phyloP scores from a whole-genome alignment of 371 early-diverging fungal species.

The Coemansia sp. region DNA sequence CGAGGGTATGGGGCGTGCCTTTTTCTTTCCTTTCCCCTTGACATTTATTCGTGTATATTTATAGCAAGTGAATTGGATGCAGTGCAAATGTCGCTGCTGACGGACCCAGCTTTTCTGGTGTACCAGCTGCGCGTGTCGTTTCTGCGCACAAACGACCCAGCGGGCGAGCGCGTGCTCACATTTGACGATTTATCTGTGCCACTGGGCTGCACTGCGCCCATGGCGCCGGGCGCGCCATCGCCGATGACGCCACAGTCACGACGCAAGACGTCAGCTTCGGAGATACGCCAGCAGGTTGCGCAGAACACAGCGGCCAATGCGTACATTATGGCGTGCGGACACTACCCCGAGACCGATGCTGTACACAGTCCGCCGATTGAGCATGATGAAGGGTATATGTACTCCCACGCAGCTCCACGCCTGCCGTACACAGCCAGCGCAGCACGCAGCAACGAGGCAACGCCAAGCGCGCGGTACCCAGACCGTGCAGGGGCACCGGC shows the following conservation, averaged over 20 bases:
- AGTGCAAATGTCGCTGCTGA: constrained; percentile 64
- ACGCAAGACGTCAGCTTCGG: constrained; percentile 45
- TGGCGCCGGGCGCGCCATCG: constrained; percentile 17
- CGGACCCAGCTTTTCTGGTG: constrained; percentile 72
- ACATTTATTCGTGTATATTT: background rate
- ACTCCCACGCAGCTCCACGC: constrained; percentile 33
- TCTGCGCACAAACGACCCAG: constrained; percentile 66
- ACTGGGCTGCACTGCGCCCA: background rate
- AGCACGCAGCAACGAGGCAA: background rate
- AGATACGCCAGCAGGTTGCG: constrained; percentile 43
- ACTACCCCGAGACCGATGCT: constrained; percentile 47
- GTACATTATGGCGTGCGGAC: constrained; percentile 72
- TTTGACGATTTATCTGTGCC: constrained; percentile 55
- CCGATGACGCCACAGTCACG: constrained; percentile 18
- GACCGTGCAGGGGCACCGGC: constrained; percentile 8
- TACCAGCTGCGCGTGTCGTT: constrained; percentile 78
- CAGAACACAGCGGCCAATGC: constrained; percentile 67
- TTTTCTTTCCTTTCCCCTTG: background rate
- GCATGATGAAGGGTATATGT: constrained; percentile 53
- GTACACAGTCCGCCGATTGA: constrained; percentile 68
- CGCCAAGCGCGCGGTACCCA: constrained; percentile 28
- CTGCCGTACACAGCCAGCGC: constrained; percentile 2
- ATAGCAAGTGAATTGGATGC: background rate
- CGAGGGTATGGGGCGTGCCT: background rate
- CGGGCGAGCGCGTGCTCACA: constrained; percentile 69